A percentile compares a stretch with the other conserved stretches of the same genome.
These are phyloP conservation scores for Podaxis sp. DNA, from an alignment of 768 basidiomycete species.

Conservation along the genomic window DNA sequence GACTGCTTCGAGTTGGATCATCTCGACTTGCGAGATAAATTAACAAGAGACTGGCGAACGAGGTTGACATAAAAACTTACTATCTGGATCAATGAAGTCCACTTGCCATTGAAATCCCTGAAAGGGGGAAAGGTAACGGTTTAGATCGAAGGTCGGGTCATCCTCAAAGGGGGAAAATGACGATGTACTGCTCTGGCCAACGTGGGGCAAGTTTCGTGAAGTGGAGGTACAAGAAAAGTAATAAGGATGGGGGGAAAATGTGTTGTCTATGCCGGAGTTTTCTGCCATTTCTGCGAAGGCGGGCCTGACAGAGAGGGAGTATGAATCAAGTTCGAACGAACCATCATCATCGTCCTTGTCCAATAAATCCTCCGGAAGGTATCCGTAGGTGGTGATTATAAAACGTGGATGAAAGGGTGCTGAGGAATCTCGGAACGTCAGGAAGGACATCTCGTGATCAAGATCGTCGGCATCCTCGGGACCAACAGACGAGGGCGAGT, in stretches of 20 bases:
- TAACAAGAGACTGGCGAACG: neutral
- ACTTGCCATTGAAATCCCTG: conserved; percentile 32
- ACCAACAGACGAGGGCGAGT: neutral
- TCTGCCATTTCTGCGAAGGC: neutral
- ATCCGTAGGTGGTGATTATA: neutral
- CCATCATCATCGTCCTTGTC: neutral
- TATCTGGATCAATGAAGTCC: conserved; percentile 46
- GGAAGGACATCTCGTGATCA: conserved; percentile 5
- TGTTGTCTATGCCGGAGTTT: neutral
- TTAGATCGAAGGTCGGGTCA: conserved; percentile 35
- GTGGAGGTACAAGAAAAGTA: conserved; percentile 52
- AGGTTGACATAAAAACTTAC: conserved; percentile 31
- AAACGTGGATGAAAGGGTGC: neutral
- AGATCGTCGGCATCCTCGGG: neutral
- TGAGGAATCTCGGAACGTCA: neutral
- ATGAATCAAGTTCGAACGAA: neutral
- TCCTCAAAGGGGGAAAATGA: conserved; percentile 50
- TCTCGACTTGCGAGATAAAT: conserved; percentile 36
- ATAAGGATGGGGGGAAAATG: conserved; percentile 20
- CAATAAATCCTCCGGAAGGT: conserved; percentile 9
- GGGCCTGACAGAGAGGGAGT: neutral
- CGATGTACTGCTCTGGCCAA: conserved; percentile 2
- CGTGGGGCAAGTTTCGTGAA: conserved; percentile 29
- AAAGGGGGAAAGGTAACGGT: conserved; percentile 29
- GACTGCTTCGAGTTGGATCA: conserved; percentile 46